Conservation (phyloP, 1,284 basidiomycete species). For the Fomitopsis pinicola region DNA sequence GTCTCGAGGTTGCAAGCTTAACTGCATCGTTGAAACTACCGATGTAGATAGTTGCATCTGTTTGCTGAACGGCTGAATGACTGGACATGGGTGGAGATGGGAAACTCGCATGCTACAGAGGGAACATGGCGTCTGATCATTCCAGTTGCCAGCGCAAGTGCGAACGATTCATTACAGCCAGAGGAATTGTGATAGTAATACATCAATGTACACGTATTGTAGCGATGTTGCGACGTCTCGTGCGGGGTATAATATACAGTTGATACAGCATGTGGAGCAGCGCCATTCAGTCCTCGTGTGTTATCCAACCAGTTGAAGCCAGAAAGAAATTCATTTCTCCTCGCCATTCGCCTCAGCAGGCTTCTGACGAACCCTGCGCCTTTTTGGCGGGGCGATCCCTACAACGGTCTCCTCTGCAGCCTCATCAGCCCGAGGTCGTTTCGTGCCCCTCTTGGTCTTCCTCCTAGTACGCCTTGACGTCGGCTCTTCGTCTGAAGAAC, state of each 20-base stretch:
- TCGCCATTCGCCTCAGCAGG: not conserved
- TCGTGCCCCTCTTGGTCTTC: constrained; percentile 21
- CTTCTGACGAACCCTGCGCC: constrained; percentile 8
- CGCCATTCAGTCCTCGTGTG: not conserved
- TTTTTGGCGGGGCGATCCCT: constrained; percentile 8
- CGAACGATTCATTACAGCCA: too few species aligned
- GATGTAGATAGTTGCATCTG: too few species aligned
- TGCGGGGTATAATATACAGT: not conserved
- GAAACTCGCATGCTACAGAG: too few species aligned
- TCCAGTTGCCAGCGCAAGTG: too few species aligned
- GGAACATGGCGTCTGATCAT: too few species aligned
- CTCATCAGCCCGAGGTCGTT: constrained; percentile 18
- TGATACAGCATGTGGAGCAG: not conserved
- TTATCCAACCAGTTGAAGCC: not conserved
- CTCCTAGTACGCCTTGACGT: constrained; percentile 18
- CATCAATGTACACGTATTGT: too few species aligned
- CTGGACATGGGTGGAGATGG: too few species aligned
- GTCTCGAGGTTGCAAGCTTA: too few species aligned
- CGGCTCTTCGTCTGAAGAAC: constrained; percentile 17
- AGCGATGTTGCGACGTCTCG: too few species aligned
- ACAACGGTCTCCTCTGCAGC: constrained; percentile 4
- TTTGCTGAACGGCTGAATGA: too few species aligned
- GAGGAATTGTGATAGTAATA: too few species aligned
- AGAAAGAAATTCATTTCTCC: not conserved
- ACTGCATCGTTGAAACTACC: too few species aligned